phyloP scores from a whole-genome alignment of 129 eudicot genomes.

The Kitagawia praeruptora region DNA sequence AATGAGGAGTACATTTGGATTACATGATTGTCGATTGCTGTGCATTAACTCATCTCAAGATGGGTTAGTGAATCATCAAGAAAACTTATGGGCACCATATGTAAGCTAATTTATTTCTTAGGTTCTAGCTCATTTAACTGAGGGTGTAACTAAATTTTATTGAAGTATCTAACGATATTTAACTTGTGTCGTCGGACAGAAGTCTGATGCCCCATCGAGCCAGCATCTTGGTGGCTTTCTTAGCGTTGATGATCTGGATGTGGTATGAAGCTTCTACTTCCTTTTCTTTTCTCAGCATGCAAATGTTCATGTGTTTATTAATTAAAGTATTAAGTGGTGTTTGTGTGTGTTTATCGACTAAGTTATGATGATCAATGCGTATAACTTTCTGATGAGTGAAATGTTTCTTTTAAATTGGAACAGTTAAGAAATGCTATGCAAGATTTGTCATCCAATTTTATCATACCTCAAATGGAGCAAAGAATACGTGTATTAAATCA shows the following conservation, averaged over 20 bases:
- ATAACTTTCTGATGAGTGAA: background rate
- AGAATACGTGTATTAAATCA: slow-evolving; percentile 80
- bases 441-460: slow-evolving; percentile 79
- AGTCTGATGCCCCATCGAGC: slow-evolving; percentile 29
- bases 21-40: slow-evolving; percentile 66
- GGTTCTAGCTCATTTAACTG: background rate
- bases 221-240: slow-evolving; percentile 59
- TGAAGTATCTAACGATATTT: background rate
- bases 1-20: slow-evolving; percentile 81
- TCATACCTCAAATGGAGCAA: slow-evolving; percentile 93
- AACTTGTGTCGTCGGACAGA: slow-evolving; percentile 38
- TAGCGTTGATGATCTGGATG: slow-evolving; percentile 56
- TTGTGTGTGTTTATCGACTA: background rate
- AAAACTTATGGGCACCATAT: slow-evolving; percentile 65
- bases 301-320: background rate
- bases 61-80: slow-evolving; percentile 41
- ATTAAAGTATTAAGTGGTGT: background rate
- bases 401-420: slow-evolving; percentile 13
- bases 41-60: slow-evolving; percentile 69
- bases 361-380: slow-evolving; percentile 1
- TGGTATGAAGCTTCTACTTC: slow-evolving; percentile 74
- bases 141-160: slow-evolving; percentile 2
- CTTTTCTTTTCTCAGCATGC: background rate
- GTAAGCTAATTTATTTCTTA: slow-evolving; percentile 42
- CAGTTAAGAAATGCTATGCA: slow-evolving; percentile 68